phyloP scores from a whole-genome alignment of 495 filamentous ascomycete genomes.

The Viridothelium virens region DNA sequence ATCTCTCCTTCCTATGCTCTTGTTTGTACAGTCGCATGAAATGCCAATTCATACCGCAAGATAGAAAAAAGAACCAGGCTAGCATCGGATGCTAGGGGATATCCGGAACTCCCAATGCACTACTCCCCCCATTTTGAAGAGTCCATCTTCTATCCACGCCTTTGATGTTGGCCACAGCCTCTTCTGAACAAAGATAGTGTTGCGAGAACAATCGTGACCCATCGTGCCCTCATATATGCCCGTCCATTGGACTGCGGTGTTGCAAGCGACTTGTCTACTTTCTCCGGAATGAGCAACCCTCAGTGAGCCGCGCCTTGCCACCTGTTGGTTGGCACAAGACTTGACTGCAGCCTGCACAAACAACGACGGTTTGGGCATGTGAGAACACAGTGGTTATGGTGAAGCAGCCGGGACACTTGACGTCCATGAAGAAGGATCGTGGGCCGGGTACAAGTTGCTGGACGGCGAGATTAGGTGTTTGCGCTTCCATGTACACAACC shows the following conservation, averaged over 20 bases:
- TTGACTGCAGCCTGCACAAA: conserved; percentile 95
- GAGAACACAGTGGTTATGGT: conserved; percentile 99
- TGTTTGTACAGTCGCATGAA: conserved; percentile 3
- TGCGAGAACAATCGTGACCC: neutral
- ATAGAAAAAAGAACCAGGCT: conserved; percentile 31
- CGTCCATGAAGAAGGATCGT: conserved; percentile 99
- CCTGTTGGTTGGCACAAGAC: conserved; percentile 98
- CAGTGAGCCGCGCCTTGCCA: conserved; percentile 93
- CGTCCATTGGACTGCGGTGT: neutral
- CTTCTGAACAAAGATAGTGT: neutral
- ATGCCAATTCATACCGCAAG: neutral
- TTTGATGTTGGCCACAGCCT: neutral
- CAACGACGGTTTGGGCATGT: conserved; percentile 98
- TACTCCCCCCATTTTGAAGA: conserved; percentile 23
- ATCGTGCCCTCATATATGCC: neutral
- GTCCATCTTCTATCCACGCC: conserved; percentile 69
- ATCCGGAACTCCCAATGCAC: conserved; percentile 12
- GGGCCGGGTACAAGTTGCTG: conserved; percentile 90
- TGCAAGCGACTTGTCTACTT: conserved; percentile 60
- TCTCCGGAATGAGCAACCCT: conserved; percentile 98
- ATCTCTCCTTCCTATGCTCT: conserved; percentile 9
- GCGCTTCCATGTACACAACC: neutral
- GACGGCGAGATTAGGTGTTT: neutral
- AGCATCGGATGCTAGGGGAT: conserved; percentile 11
- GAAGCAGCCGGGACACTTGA: conserved; percentile 99